A percentile compares a stretch with the other conserved stretches of the same genome.
Evolutionary conservation across 164 flowering plant species (phyloP).

Genomic region (Annona cherimola): DNA sequence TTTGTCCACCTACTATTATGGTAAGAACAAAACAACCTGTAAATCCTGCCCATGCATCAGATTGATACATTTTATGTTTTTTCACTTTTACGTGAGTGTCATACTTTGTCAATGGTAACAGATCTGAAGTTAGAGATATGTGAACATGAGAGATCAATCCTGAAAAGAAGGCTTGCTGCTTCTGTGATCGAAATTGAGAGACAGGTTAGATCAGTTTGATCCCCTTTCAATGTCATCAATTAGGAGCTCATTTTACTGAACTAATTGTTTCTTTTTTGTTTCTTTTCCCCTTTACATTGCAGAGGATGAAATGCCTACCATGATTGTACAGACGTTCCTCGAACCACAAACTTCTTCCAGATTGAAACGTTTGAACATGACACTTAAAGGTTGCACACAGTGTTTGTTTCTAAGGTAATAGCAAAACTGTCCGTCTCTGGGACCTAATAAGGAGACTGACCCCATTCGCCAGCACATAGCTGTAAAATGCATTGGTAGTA

Average conservation of each 20-base stretch:
- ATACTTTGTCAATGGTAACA: slow-evolving; percentile 10
- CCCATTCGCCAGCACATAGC: too few species aligned
- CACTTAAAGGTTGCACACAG: neutral
- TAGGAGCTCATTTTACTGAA: neutral
- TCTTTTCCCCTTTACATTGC: slow-evolving; percentile 19
- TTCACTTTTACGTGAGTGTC: neutral
- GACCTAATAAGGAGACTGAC: too few species aligned
- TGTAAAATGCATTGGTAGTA: too few species aligned
- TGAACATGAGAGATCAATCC: slow-evolving; percentile 47
- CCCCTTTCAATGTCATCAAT: neutral
- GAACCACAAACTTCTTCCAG: neutral
- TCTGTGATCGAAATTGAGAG: slow-evolving; percentile 78
- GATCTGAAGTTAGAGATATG: slow-evolving; percentile 62
- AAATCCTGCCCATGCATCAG: neutral
- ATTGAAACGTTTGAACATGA: neutral
- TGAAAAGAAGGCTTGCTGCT: slow-evolving; percentile 72
- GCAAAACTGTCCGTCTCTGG: too few species aligned
- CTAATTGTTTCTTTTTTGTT: too few species aligned
- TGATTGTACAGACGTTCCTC: slow-evolving; percentile 19
- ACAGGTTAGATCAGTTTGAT: slow-evolving; percentile 44
- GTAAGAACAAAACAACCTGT: slow-evolving; percentile 34
- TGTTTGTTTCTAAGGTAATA: too few species aligned
- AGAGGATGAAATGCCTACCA: slow-evolving; percentile 85
- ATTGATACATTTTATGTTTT: neutral
- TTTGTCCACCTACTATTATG: slow-evolving; percentile 83